A percentile compares a stretch with the other conserved stretches of the same genome.
phyloP scores from a whole-genome alignment of 768 basidiomycete species.

The Termitomyces sp. region DNA sequence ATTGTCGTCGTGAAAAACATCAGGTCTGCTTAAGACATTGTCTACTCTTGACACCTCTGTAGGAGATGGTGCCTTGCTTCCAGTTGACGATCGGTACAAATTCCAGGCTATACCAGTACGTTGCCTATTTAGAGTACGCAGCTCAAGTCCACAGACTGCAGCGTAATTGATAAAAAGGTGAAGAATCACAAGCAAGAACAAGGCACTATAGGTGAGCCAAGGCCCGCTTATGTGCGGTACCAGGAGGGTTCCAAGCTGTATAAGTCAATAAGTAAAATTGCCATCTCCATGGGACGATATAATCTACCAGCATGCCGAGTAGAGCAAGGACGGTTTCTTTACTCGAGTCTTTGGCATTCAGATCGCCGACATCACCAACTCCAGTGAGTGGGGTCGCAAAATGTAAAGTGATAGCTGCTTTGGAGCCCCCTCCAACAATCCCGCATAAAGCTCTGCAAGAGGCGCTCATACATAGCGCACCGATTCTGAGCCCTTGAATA shows the following conservation, averaged over 20 bases:
- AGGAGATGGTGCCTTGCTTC: conserved; percentile 24
- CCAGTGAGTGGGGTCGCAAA: conserved; percentile 48
- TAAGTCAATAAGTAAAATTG: background rate
- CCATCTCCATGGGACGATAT: background rate
- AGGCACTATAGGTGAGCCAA: conserved; percentile 40
- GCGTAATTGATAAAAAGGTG: conserved; percentile 57
- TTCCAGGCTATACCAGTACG: conserved; percentile 50
- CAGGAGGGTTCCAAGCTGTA: conserved; percentile 55
- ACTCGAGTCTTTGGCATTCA: conserved; percentile 69
- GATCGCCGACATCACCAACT: conserved; percentile 60
- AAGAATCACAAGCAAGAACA: conserved; percentile 43
- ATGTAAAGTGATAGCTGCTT: conserved; percentile 62
- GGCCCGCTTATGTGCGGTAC: conserved; percentile 48
- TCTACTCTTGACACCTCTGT: conserved; percentile 34
- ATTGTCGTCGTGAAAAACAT: conserved; percentile 31
- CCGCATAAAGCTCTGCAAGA: conserved; percentile 52
- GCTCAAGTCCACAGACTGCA: conserved; percentile 50
- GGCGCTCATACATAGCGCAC: conserved; percentile 53
- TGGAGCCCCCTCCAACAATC: conserved; percentile 64
- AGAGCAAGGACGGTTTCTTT: conserved; percentile 67
- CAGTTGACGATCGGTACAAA: conserved; percentile 23
- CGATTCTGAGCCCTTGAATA: conserved; percentile 35
- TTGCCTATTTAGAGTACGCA: conserved; percentile 57
- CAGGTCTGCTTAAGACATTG: conserved; percentile 35
- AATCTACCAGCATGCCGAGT: conserved; percentile 57